Evolutionary conservation across 2,329 filamentous ascomycete genomes (phyloP), one percentile per base, ranked within the genome.

Genomic region (Lasiodiplodia hormozganensis): DNA sequence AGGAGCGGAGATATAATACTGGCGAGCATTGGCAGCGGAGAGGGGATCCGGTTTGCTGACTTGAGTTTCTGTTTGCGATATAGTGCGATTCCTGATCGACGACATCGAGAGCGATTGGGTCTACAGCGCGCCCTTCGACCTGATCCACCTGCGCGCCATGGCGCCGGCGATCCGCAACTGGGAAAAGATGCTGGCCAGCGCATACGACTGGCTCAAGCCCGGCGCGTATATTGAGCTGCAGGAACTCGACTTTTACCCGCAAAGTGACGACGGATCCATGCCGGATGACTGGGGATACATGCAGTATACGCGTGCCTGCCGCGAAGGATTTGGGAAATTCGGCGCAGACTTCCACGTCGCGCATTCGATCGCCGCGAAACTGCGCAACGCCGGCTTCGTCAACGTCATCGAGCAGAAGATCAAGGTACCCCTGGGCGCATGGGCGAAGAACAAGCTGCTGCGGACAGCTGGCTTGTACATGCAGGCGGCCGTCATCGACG

Each of bases 101-200:
- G 83, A 85, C 64, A 76, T 81, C 16, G 78, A 78, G 1, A 73
- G 77, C n/a, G 76, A 78, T 23, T 85, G 83, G 83, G 82, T 81
- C 1, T 79, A 77, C 54, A 78, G 81, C 0, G 71, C 77, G 49
- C 73, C 77, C 64, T 79, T 79, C 70, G 83, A 84, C 72, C 82
- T 83, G 68, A 80, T 84, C 62, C 82, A 85, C 71, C 72, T 83
- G 78, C 73, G 84, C 74, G 72, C 84, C 81, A 79, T 87, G 91
- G 51, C 78, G 81, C 25, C 82, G 89, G 72, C 88, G 86, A 75
- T 79, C 79, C 10, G 77, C 77, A 28, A 76, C 89, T 62, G 74
- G 87, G 25, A 75, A 80, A 25, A 80, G 82, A 58, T 81, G 87
- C 7, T 85, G 86, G 69, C 76, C 82, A 70, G 81, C 77, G 70